Conservation (phyloP, 352 stramenopile species). For the Pythium sukuiense region DNA sequence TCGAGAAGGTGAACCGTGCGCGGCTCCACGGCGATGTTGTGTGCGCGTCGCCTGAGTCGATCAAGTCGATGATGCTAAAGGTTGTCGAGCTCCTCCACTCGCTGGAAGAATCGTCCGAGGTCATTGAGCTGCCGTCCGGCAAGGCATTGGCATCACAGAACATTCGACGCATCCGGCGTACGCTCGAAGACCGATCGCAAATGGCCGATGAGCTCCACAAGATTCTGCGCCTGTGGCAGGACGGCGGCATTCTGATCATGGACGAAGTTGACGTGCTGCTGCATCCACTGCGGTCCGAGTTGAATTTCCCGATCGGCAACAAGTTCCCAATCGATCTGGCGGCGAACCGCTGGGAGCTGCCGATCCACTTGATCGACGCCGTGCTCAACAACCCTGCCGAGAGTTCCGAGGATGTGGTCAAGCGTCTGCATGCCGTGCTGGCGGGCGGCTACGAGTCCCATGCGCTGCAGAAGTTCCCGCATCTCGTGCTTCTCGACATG, state of each 20-base stretch:
- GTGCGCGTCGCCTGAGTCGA: slow-evolving; percentile 97
- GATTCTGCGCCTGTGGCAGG: slow-evolving; percentile 90
- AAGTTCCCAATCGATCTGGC: slow-evolving; percentile 90
- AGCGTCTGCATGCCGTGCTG: slow-evolving; percentile 88
- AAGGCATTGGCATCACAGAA: slow-evolving; percentile 65
- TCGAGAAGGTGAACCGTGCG: slow-evolving; percentile 88
- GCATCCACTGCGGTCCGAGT: slow-evolving; percentile 88
- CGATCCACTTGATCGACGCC: slow-evolving; percentile 94
- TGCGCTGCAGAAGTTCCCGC: slow-evolving; percentile 95
- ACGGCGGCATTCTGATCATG: slow-evolving; percentile 93
- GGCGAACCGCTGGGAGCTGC: slow-evolving; percentile 90
- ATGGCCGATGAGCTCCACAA: slow-evolving; percentile 91
- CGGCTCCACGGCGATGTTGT: slow-evolving; percentile 94
- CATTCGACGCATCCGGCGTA: slow-evolving; percentile 60
- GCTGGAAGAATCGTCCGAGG: slow-evolving; percentile 80
- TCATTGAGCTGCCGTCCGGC: slow-evolving; percentile 58
- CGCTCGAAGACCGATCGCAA: slow-evolving; percentile 77
- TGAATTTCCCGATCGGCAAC: slow-evolving; percentile 92
- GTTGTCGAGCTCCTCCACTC: slow-evolving; percentile 94
- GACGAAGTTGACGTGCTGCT: slow-evolving; percentile 93
- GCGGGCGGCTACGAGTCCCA: slow-evolving; percentile 91
- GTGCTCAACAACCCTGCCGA: slow-evolving; percentile 65
- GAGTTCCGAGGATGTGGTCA: slow-evolving; percentile 25
- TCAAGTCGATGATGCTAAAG: slow-evolving; percentile 99
- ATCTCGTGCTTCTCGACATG: slow-evolving; percentile 97